Conservation (phyloP, 1,284 basidiomycete genomes). For the Moesziomyces globuligerus region DNA sequence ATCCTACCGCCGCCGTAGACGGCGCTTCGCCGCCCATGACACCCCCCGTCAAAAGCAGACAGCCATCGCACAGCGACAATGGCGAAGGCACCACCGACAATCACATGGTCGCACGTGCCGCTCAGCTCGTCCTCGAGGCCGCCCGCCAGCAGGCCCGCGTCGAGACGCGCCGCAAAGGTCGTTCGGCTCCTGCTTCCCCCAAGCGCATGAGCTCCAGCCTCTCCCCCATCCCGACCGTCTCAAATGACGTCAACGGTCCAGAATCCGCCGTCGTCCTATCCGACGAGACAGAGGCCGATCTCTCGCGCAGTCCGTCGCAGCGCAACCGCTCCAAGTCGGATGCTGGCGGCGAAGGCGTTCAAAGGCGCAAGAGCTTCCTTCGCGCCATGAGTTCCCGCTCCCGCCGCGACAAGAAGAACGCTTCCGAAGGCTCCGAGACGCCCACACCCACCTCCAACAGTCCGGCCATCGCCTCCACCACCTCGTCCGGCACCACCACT, state of each 20-base stretch:
- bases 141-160: conserved; percentile 47
- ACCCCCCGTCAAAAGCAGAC: conserved; percentile 23
- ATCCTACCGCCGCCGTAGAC: conserved; percentile 9
- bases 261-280: neutral
- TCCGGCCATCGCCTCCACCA: conserved; percentile 7
- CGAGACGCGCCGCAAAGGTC: conserved; percentile 40
- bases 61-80: conserved; percentile 20
- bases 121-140: conserved; percentile 49
- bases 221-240: conserved; percentile 20
- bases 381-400: conserved; percentile 25
- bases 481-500: conserved; percentile 26
- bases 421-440: conserved; percentile 13
- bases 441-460: conserved; percentile 23
- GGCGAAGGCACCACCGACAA: conserved; percentile 15
- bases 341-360: conserved; percentile 18
- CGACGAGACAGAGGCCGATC: neutral
- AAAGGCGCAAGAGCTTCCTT: conserved; percentile 41
- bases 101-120: conserved; percentile 47
- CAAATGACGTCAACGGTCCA: conserved; percentile 1
- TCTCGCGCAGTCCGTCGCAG: conserved; percentile 20
- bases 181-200: conserved; percentile 42
- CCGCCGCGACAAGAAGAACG: conserved; percentile 11
- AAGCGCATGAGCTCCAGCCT: conserved; percentile 25
- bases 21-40: conserved; percentile 14
- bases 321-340: conserved; percentile 50